A percentile compares a stretch with the other conserved stretches of the same genome.
Conservation (phyloP, 768 basidiomycete genomes). For the Hericium erinaceus region DNA sequence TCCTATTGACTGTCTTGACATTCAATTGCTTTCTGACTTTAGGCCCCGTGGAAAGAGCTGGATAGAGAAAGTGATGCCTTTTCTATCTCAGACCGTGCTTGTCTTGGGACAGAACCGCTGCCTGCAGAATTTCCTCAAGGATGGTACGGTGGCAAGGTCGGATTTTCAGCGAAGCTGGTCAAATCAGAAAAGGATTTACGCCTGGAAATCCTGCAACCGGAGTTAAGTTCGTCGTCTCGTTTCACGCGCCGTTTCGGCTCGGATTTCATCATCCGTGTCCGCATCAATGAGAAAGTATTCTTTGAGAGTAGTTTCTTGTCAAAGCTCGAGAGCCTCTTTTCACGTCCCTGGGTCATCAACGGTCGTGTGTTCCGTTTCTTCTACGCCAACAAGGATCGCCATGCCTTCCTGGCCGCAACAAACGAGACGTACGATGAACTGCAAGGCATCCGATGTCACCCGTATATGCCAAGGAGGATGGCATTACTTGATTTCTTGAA, state of each 20-base stretch:
- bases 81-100: constrained; percentile 22
- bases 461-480: constrained; percentile 5
- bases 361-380: constrained; percentile 50
- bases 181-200: constrained; percentile 16
- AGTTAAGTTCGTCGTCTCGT: constrained; percentile 45
- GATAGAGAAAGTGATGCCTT: constrained; percentile 44
- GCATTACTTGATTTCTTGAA: constrained; percentile 40
- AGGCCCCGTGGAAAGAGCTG: constrained; percentile 59
- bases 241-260: constrained; percentile 58
- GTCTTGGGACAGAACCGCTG: constrained; percentile 27
- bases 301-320: constrained; percentile 14
- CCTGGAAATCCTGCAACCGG: constrained; percentile 38
- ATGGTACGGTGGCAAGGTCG: constrained; percentile 57
- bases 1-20: constrained; percentile 2
- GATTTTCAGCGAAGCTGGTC: constrained; percentile 37
- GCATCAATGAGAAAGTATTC: constrained; percentile 27
- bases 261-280: constrained; percentile 43
- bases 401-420: constrained; percentile 45
- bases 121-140: constrained; percentile 15
- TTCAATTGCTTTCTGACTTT: not conserved
- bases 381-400: constrained; percentile 45
- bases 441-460: not conserved
- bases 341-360: constrained; percentile 45
- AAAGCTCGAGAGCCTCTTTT: constrained; percentile 19
- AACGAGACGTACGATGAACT: constrained; percentile 30